phyloP scores from a whole-genome alignment of 371 early-diverging fungal species.

The Rhizopus delemar region DNA sequence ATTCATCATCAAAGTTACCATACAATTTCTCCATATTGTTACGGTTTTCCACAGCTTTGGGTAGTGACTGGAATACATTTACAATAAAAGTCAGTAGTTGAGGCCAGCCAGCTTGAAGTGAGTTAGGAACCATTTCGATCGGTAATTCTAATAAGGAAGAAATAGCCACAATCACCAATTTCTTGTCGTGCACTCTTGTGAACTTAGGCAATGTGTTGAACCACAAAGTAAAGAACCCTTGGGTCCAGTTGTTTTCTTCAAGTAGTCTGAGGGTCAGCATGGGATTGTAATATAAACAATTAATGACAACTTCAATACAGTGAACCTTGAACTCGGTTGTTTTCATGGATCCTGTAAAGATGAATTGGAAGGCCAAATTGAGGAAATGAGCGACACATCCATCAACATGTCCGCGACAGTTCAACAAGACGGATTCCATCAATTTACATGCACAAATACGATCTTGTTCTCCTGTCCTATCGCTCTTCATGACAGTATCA shows the following conservation, averaged over 20 bases:
- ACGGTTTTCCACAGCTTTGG: slow-evolving; percentile 74
- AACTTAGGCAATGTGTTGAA: slow-evolving; percentile 72
- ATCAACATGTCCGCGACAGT: slow-evolving; percentile 77
- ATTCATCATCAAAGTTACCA: slow-evolving; percentile 54
- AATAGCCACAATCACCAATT: slow-evolving; percentile 79
- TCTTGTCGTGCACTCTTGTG: slow-evolving; percentile 90
- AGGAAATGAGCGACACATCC: slow-evolving; percentile 60
- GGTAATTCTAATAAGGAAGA: slow-evolving; percentile 74
- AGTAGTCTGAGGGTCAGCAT: slow-evolving; percentile 68
- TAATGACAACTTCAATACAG: slow-evolving; percentile 72
- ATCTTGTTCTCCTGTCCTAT: slow-evolving; percentile 67
- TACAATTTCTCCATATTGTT: slow-evolving; percentile 63
- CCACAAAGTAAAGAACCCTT: slow-evolving; percentile 82
- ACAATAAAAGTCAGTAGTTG: slow-evolving; percentile 72
- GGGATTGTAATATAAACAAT: slow-evolving; percentile 85
- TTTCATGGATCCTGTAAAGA: slow-evolving; percentile 63
- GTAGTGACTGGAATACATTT: slow-evolving; percentile 72
- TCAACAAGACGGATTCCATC: slow-evolving; percentile 75
- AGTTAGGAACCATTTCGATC: slow-evolving; percentile 67
- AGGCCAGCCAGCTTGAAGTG: slow-evolving; percentile 70
- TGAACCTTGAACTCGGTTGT: slow-evolving; percentile 59
- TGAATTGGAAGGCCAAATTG: slow-evolving; percentile 62
- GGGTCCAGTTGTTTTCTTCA: slow-evolving; percentile 75
- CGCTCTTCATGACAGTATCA: slow-evolving; percentile 73
- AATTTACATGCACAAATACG: slow-evolving; percentile 76